These are phyloP conservation scores for Excoecaria cochinchinensis DNA, from an alignment of 345 rosid genomes.

Conservation along the genomic window DNA sequence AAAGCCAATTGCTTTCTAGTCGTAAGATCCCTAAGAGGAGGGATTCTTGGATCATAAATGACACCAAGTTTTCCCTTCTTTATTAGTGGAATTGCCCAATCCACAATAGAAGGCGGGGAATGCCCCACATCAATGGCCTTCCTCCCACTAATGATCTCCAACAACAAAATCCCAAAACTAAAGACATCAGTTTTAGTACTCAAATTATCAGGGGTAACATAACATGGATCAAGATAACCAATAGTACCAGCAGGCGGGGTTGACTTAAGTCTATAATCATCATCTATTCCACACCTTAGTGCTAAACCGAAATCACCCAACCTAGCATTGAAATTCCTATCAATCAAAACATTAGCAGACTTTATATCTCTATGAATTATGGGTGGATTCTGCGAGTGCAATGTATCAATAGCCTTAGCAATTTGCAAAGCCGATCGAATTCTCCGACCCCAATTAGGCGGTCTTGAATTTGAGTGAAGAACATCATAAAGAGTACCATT, in stretches of 20 bases:
- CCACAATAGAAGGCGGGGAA: slow-evolving; percentile 90
- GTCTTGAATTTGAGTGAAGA: slow-evolving; percentile 66
- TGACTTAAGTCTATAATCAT: slow-evolving; percentile 63
- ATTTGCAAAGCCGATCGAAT: slow-evolving; percentile 77
- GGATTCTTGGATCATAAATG: slow-evolving; percentile 71
- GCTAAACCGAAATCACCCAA: slow-evolving; percentile 97
- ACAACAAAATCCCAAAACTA: slow-evolving; percentile 91
- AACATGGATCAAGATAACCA: slow-evolving; percentile 94
- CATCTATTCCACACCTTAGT: slow-evolving; percentile 71
- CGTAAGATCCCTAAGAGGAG: slow-evolving; percentile 58
- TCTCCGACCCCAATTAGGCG: slow-evolving; percentile 76
- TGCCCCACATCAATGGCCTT: slow-evolving; percentile 88
- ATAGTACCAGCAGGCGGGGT: slow-evolving; percentile 99
- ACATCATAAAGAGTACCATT: slow-evolving; percentile 90
- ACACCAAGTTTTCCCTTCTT: slow-evolving; percentile 83
- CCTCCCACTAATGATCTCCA: slow-evolving; percentile 93
- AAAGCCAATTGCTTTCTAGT: slow-evolving; percentile 80
- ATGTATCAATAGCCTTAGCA: slow-evolving; percentile 71
- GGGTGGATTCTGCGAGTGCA: slow-evolving; percentile 77
- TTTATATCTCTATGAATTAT: slow-evolving; percentile 90
- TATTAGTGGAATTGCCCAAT: slow-evolving; percentile 91
- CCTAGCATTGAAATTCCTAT: slow-evolving; percentile 80
- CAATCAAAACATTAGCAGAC: slow-evolving; percentile 97
- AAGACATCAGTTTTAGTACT: slow-evolving; percentile 95
- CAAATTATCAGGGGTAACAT: slow-evolving; percentile 92